Evolutionary conservation across 495 filamentous ascomycete genomes (phyloP), one percentile per base, ranked within the genome.

Genomic region (Penicillium subrubescens): DNA sequence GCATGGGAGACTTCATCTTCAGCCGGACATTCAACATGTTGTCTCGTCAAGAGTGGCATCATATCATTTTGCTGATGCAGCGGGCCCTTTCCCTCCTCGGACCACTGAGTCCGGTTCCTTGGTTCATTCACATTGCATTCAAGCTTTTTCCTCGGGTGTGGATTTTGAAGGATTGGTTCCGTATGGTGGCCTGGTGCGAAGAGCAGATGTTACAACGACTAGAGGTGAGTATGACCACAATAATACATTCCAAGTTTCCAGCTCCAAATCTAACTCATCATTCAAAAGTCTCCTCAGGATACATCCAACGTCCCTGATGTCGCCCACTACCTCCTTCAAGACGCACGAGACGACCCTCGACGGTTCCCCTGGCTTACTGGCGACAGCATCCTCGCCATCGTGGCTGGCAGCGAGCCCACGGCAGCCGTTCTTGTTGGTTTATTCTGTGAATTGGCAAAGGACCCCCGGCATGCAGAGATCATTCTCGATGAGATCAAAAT

Each of bases 1-100:
- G 56, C 7, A 60, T 62, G 62, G 81, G 81, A 34, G 75, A 82
- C 19, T 67, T 81, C 27, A 71, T 74, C 5, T 81, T 82, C 51
- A 71, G 70, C 12, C 65, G 73, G 25, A 71, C 72, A 7, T 83
- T 82, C 54, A 65, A 72, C 25, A 81, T 81, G 80, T 68, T 82
- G 11, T 62, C 71, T 11, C 69, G 51, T 0, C 59, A 64, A 12
- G 39, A 70, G 46, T 71, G 66, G 66, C 66, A 71, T 23, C 57
- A 59, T 8, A 61, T 64, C 8, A 44, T 71, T 7, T 7, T 65
- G 11, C 48, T 66, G 10, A 35, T 68, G 5, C 69, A 62, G 21
- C 57, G 52, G 2, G 69, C 69, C 0, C 58, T 71, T 51, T 59
- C 62, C 6, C 57, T 73, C 0, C 63, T 78, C 2, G 70, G 74